Conservation (phyloP, 352 stramenopile genomes). For the Globisporangium lucens region DNA sequence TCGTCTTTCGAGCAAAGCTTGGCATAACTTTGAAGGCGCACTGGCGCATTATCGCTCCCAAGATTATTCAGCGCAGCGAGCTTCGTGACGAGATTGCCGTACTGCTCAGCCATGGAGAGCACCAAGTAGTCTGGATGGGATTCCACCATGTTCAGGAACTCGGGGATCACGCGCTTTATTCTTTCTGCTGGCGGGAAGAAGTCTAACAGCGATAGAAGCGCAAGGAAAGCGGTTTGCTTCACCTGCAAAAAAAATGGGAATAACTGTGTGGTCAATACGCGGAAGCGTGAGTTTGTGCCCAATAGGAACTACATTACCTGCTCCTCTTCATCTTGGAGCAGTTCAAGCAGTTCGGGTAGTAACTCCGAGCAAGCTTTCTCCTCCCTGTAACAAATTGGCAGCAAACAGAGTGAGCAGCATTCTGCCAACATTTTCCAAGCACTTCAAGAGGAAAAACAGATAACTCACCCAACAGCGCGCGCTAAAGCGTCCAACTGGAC, state of each 20-base stretch:
- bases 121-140: conserved; percentile 61
- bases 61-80: conserved; percentile 57
- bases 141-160: conserved; percentile 56
- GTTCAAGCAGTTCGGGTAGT: conserved; percentile 66
- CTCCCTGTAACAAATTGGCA: conserved; percentile 27
- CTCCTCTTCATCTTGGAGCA: conserved; percentile 82
- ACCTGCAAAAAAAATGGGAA: conserved; percentile 30
- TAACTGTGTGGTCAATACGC: neutral
- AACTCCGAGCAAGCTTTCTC: conserved; percentile 63
- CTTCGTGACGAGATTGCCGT: conserved; percentile 62
- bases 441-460: neutral
- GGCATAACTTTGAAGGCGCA: conserved; percentile 60
- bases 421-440: neutral
- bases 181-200: conserved; percentile 61
- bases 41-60: conserved; percentile 39
- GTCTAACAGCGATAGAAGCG: conserved; percentile 68
- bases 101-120: conserved; percentile 45
- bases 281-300: neutral
- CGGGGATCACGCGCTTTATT: conserved; percentile 60
- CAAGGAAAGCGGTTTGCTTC: conserved; percentile 73
- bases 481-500: conserved; percentile 75
- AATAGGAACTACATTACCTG: conserved; percentile 34
- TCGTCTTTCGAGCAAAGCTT: conserved; percentile 61
- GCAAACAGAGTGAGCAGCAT: neutral
- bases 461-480: conserved; percentile 53